Evolutionary conservation across 129 eudicot genomes (phyloP).

Genomic region (Helianthus annuus): DNA sequence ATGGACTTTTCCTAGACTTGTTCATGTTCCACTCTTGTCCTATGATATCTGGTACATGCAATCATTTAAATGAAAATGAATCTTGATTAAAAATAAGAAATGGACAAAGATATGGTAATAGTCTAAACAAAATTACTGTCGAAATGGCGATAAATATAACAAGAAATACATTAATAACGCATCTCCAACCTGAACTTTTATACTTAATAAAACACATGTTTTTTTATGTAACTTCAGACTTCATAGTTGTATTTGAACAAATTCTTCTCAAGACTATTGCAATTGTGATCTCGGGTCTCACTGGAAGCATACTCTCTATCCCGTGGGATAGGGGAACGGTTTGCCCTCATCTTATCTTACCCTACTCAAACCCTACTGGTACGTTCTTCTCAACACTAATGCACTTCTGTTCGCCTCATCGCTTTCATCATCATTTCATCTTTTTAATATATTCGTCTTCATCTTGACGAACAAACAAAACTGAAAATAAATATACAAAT

Average conservation of each 20-base stretch:
- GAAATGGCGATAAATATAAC: no score
- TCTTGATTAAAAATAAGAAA: neutral
- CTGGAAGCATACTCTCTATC: no score
- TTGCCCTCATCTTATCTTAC: no score
- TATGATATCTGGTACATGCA: slow-evolving; percentile 18
- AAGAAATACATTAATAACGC: neutral
- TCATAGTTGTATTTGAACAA: neutral
- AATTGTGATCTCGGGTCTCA: neutral
- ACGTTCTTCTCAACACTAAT: neutral
- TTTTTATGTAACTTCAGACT: neutral
- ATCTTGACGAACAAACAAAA: slow-evolving; percentile 4
- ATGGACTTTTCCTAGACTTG: slow-evolving; percentile 15
- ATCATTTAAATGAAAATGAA: neutral
- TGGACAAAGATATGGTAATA: neutral
- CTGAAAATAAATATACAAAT: neutral
- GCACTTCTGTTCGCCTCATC: slow-evolving; percentile 1
- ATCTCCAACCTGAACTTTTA: neutral
- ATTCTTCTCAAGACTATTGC: neutral
- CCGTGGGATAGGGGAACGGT: no score
- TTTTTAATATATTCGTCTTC: neutral
- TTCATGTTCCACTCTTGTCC: slow-evolving; percentile 6
- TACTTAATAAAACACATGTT: neutral
- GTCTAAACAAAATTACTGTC: neutral
- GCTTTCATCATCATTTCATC: neutral
- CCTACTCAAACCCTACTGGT: no score